Percentiles rank a stretch among this genome's conserved stretches.
phyloP scores from a whole-genome alignment of 2,329 filamentous ascomycete species.

The Fonsecaea monophora region DNA sequence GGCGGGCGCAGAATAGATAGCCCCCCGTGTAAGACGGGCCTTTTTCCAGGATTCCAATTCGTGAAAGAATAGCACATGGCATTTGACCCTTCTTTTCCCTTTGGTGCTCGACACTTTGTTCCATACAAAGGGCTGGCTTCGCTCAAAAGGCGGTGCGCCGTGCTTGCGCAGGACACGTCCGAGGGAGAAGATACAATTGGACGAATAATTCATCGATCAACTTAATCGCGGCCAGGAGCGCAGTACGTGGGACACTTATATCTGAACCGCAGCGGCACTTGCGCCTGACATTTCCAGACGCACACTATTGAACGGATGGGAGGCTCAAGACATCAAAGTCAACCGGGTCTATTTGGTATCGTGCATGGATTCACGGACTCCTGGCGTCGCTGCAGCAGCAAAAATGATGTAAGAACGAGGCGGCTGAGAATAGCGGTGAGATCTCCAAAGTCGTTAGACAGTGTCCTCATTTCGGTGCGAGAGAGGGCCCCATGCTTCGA shows the following conservation, averaged over 20 bases:
- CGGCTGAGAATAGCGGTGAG: constrained; percentile 64
- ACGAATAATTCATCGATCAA: constrained; percentile 73
- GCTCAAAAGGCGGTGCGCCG: constrained; percentile 54
- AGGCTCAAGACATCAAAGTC: constrained; percentile 74
- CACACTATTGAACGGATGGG: no score
- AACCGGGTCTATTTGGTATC: constrained; percentile 87
- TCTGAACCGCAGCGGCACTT: constrained; percentile 78
- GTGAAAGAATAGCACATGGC: no score
- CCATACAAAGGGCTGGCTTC: constrained; percentile 48
- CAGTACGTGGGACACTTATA: constrained; percentile 83
- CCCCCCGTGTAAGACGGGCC: no score
- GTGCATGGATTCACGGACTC: constrained; percentile 85
- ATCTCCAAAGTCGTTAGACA: constrained; percentile 67
- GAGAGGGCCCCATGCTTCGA: constrained; percentile 42
- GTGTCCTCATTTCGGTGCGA: no score
- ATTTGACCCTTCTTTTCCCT: no score
- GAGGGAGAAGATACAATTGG: constrained; percentile 60
- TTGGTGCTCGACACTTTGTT: no score
- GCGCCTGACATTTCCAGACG: constrained; percentile 84
- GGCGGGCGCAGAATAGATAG: no score
- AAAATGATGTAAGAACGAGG: constrained; percentile 81
- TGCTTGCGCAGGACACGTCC: constrained; percentile 70
- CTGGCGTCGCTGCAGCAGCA: constrained; percentile 81
- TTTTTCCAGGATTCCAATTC: no score
- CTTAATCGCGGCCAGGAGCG: constrained; percentile 74